phyloP scores from a whole-genome alignment of 176 grass and related monocot genomes.

The Musa itinerans region DNA sequence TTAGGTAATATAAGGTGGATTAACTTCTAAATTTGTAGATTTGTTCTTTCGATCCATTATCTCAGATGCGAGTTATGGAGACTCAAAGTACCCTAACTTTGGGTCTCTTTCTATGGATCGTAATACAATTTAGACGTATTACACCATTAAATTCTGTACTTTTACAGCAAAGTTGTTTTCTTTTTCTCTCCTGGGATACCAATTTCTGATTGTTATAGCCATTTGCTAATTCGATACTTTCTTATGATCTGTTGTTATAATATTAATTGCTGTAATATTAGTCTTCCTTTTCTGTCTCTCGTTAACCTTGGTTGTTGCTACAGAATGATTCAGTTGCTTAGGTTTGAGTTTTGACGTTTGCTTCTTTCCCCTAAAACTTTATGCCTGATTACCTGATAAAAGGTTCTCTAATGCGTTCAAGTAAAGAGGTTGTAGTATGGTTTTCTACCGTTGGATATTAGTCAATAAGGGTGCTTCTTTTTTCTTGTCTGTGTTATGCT shows the following conservation, averaged over 20 bases:
- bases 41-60: background rate
- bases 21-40: background rate
- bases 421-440: no score
- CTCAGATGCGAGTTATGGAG: background rate
- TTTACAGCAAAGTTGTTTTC: background rate
- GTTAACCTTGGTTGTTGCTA: no score
- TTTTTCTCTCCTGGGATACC: background rate
- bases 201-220: background rate
- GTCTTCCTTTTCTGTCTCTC: no score
- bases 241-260: no score
- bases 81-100: background rate
- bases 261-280: no score
- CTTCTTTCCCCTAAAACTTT: background rate
- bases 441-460: background rate
- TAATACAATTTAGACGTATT: no score
- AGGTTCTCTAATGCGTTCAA: background rate
- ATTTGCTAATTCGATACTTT: background rate
- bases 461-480: background rate
- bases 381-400: background rate
- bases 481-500: background rate
- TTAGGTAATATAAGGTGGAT: background rate
- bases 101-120: background rate
- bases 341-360: background rate
- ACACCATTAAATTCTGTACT: no score
- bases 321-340: background rate